These are phyloP conservation scores for Verticillium klebahnii DNA, from an alignment of 2,329 filamentous ascomycete species.

Conservation along the genomic window DNA sequence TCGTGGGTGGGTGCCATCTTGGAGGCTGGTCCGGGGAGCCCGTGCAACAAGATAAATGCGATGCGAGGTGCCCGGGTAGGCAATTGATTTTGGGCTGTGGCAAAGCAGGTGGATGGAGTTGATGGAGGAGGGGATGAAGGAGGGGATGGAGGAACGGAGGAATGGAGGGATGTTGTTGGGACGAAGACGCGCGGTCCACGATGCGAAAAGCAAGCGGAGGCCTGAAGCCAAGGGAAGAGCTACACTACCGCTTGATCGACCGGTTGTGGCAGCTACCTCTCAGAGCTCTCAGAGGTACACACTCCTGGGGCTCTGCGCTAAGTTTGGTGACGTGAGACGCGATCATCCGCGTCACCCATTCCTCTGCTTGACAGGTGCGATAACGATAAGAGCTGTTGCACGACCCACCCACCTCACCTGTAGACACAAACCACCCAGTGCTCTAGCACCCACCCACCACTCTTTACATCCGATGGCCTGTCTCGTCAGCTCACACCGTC, in stretches of 20 bases:
- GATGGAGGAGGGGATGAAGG: background rate
- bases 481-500: too few relatives aligned
- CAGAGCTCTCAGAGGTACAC: background rate
- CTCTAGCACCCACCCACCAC: too few relatives aligned
- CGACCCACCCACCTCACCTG: too few relatives aligned
- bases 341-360: background rate
- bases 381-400: background rate
- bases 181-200: background rate
- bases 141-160: background rate
- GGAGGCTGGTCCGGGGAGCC: background rate
- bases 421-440: too few relatives aligned
- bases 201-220: background rate
- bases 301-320: background rate
- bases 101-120: background rate
- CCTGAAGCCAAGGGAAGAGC: background rate
- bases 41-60: background rate
- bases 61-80: too few relatives aligned
- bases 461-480: too few relatives aligned
- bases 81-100: background rate
- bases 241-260: background rate
- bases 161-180: background rate
- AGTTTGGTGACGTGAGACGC: background rate
- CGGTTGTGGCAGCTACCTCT: background rate
- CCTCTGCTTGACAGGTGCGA: background rate
- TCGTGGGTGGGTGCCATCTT: background rate